A percentile compares a stretch with the other conserved stretches of the same genome.
phyloP scores from a whole-genome alignment of 495 filamentous ascomycete genomes.

The Xylaria telfairii region DNA sequence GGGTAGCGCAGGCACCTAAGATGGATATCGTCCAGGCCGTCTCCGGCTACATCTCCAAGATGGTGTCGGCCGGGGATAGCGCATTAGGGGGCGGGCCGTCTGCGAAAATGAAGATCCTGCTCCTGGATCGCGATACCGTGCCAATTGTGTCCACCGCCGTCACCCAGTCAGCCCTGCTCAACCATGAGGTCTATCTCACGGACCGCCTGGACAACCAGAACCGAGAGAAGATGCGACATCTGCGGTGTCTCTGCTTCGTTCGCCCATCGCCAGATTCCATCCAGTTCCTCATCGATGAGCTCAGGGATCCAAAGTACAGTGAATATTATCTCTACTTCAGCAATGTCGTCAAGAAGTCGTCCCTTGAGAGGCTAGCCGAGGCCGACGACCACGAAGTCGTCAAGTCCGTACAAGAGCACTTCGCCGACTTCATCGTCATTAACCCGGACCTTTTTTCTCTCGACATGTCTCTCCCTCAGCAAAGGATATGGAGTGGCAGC shows the following conservation, averaged over 20 bases:
- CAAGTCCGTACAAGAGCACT: constrained; percentile 89
- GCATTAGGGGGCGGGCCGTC: constrained; percentile 70
- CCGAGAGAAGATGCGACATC: constrained; percentile 96
- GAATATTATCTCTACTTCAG: constrained; percentile 98
- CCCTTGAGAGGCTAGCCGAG: constrained; percentile 91
- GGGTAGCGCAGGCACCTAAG: constrained; percentile 28
- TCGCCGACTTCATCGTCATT: constrained; percentile 91
- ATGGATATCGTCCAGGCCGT: constrained; percentile 96
- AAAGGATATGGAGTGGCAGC: constrained; percentile 77
- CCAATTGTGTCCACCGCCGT: constrained; percentile 92
- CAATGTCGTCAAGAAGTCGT: constrained; percentile 96
- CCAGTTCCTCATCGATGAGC: constrained; percentile 91
- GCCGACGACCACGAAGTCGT: constrained; percentile 99
- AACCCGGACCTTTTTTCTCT: constrained; percentile 93
- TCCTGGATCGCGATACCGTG: constrained; percentile 94
- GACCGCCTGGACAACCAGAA: constrained; percentile 91
- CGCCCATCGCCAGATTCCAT: constrained; percentile 90
- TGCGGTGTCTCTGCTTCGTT: constrained; percentile 91
- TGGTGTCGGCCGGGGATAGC: constrained; percentile 86
- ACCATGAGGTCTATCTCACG: constrained; percentile 96
- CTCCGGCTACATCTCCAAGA: constrained; percentile 95
- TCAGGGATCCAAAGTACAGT: constrained; percentile 95
- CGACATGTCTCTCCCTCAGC: constrained; percentile 73
- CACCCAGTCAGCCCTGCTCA: constrained; percentile 93
- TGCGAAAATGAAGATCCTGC: constrained; percentile 97